Conservation (phyloP, 352 stramenopile genomes). For the Halophytophthora polymorphica region DNA sequence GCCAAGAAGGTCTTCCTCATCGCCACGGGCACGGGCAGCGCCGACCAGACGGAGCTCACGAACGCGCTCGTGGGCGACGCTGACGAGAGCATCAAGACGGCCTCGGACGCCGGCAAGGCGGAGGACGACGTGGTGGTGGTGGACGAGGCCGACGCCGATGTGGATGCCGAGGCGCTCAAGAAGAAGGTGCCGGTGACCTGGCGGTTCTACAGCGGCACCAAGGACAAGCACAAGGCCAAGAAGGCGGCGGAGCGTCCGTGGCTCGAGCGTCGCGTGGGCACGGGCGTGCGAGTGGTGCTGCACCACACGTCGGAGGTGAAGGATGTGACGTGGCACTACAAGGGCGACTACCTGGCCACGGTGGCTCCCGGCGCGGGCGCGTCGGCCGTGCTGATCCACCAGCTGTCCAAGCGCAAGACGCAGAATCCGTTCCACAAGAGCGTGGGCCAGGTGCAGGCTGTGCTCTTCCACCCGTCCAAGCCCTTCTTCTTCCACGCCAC, state of each 20-base stretch:
- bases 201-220: constrained; percentile 84
- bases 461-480: constrained; percentile 98
- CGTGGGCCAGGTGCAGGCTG: constrained; percentile 91
- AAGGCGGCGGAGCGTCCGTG: constrained; percentile 38
- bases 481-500: constrained; percentile 99
- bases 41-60: constrained; percentile 92
- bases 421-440: constrained; percentile 98
- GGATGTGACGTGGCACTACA: constrained; percentile 96
- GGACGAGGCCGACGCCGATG: constrained; percentile 61
- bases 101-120: constrained; percentile 24
- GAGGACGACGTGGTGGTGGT: constrained; percentile 51
- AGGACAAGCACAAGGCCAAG: constrained; percentile 71
- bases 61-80: constrained; percentile 92
- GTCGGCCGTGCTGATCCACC: constrained; percentile 96
- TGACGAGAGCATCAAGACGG: constrained; percentile 58
- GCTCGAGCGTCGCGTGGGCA: constrained; percentile 77
- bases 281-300: constrained; percentile 79
- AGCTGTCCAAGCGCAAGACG: constrained; percentile 95
- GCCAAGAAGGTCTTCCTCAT: constrained; percentile 92
- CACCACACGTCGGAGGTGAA: constrained; percentile 90
- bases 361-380: constrained; percentile 88
- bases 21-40: constrained; percentile 92
- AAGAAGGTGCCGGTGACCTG: constrained; percentile 91
- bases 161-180: constrained; percentile 78
- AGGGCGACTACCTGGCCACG: constrained; percentile 98